Base-by-base conservation (phyloP, 306 rosid genomes). In the Prunus campanulata region DNA sequence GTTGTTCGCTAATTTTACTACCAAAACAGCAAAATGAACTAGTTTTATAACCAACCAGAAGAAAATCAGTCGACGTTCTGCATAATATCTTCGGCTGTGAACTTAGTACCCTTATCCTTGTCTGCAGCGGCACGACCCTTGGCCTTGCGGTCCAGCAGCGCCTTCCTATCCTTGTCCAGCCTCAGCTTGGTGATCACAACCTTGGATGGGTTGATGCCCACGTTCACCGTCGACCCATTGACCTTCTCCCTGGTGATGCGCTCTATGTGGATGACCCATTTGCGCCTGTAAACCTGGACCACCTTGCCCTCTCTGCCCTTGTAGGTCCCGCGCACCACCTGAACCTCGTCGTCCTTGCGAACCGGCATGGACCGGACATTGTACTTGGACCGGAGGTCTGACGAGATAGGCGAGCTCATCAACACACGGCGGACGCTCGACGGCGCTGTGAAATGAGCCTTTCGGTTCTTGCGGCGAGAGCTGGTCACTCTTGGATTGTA, bases 111-210 rank as follows among this genome's bases (percentile, higher is more conserved):
- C 89, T 93, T 93, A 22, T 86, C 98, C 86, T 93, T 93, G n/a
- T 93, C 98, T 0, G 98, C 93, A 3, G 96, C 96, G 24, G 98
- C 93, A 16, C 93, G 96, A 4, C 96, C 98, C 86, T 87, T 90
- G 0, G 96, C 96, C 89, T 93, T 93, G 59, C 98, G 94, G 71
- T 90, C 94, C 54, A 93, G 93, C 50, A 93, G 71, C 0, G 96
- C 89, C 66, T 93, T 93, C 1, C 97, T 82, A 19, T 93, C 97
- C 92, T 93, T 93, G 48, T 93, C 98, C 77, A 93, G 78, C 20
- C 91, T 78, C 47, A 93, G 85, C 88, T 93, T 93, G 9, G 96
- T 89, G 69, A 93, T 80, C 10, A 93, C 83, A 8, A 85, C 90
- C 78, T 93, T 93, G 0, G 96, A 90, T 3, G 98, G 93, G 74